Percentiles rank a stretch among this genome's conserved stretches.
Evolutionary conservation across 2,329 filamentous ascomycete genomes (phyloP).

Genomic region (Trichoderma brevicompactum): DNA sequence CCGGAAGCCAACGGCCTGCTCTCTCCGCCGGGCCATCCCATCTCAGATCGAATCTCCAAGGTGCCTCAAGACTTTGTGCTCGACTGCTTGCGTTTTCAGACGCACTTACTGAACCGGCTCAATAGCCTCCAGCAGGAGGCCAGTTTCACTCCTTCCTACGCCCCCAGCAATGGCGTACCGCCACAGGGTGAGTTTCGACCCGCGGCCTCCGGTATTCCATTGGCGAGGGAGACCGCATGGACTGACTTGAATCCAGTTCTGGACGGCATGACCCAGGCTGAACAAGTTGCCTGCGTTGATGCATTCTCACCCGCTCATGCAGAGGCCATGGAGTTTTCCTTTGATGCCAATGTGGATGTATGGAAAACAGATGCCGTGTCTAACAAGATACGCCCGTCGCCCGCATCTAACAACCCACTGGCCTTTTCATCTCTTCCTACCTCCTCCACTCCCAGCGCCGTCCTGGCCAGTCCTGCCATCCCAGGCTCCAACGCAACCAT

Average conservation of each 20-base stretch:
- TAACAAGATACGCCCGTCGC: conserved; percentile 25
- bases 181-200: conserved; percentile 21
- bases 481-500: background rate
- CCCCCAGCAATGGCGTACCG: conserved; percentile 12
- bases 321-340: conserved; percentile 33
- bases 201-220: background rate
- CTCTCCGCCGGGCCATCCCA: conserved; percentile 31
- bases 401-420: conserved; percentile 22
- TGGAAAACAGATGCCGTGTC: conserved; percentile 33
- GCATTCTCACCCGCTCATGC: conserved; percentile 30
- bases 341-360: conserved; percentile 30
- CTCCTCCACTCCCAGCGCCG: conserved; percentile 2
- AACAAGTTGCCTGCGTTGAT: conserved; percentile 28
- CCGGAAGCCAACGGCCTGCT: conserved; percentile 31
- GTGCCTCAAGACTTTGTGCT: conserved; percentile 34
- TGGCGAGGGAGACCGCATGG: background rate
- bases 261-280: conserved; percentile 29
- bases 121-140: conserved; percentile 33
- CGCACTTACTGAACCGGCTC: conserved; percentile 34
- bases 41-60: conserved; percentile 27
- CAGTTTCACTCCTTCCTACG: conserved; percentile 16
- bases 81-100: conserved; percentile 37
- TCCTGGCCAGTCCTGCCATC: background rate
- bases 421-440: conserved; percentile 22
- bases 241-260: conserved; percentile 4